Percentiles rank a stretch among this genome's conserved stretches.
Evolutionary conservation across 2,329 filamentous ascomycete genomes (phyloP).

Genomic region (Colletotrichum tamarilloi): DNA sequence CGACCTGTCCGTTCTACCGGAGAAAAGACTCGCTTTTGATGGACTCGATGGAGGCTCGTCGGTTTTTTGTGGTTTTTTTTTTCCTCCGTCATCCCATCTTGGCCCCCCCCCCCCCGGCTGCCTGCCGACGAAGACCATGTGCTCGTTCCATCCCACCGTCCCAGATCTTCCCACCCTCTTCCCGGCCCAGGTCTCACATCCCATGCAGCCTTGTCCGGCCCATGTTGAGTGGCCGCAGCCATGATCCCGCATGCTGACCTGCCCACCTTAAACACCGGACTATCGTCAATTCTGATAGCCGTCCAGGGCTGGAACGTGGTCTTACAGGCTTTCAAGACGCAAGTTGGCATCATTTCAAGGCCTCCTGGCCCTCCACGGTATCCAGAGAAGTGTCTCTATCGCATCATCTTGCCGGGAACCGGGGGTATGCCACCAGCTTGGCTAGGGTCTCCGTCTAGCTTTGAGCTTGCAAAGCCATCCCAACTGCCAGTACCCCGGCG

Average conservation of each 20-base stretch:
- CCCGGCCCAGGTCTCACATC: constrained; percentile 13
- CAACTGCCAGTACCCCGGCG: constrained; percentile 18
- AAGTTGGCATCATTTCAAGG: constrained; percentile 30
- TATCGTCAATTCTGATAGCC: background rate
- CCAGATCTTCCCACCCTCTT: constrained; percentile 9
- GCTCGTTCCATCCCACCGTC: constrained; percentile 1
- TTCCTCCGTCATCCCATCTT: constrained; percentile 14
- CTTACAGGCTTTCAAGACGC: constrained; percentile 10
- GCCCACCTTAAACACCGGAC: background rate
- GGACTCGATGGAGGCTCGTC: background rate
- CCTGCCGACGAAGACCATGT: background rate
- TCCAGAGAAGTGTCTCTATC: background rate
- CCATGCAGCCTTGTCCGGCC: constrained; percentile 18
- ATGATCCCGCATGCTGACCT: background rate
- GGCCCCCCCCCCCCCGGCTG: background rate
- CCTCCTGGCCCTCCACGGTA: constrained; percentile 7
- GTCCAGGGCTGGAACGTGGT: background rate
- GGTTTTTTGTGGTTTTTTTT: background rate
- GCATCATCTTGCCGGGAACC: constrained; percentile 11
- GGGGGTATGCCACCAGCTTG: constrained; percentile 23
- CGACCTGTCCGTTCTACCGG: constrained; percentile 1
- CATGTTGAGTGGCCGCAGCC: constrained; percentile 3
- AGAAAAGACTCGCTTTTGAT: background rate
- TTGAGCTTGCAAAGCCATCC: constrained; percentile 33
- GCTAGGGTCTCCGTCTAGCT: constrained; percentile 28